Evolutionary conservation across 768 basidiomycete species (phyloP).

Genomic region (Russula earlei): DNA sequence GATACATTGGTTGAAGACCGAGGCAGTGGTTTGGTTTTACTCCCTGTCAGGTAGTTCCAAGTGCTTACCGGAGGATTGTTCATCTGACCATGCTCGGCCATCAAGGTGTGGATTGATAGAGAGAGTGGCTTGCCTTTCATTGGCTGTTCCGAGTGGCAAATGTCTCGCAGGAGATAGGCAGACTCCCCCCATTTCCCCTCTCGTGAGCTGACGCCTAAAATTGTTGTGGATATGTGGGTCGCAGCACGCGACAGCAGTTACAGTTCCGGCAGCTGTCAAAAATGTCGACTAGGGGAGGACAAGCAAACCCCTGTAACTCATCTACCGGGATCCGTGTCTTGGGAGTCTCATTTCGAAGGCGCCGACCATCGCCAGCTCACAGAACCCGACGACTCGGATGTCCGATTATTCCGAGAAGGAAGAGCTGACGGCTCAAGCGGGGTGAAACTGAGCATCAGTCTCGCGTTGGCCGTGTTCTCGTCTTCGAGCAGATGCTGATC

Average conservation of each 20-base stretch:
- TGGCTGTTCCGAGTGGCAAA: background rate
- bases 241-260: too few species aligned
- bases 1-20: background rate
- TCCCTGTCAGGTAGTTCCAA: background rate
- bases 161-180: slow-evolving; percentile 1
- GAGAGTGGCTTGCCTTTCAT: background rate
- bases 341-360: background rate
- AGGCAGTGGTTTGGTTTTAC: too few species aligned
- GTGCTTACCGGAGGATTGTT: background rate
- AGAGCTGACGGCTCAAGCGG: background rate
- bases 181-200: too few species aligned
- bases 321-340: background rate
- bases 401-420: background rate
- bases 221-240: too few species aligned
- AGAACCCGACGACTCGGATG: background rate
- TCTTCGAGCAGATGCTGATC: background rate
- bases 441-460: background rate
- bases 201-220: too few species aligned
- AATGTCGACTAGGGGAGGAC: background rate
- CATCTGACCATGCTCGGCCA: background rate
- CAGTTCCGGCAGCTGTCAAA: background rate
- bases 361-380: background rate
- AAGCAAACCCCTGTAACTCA: background rate
- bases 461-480: background rate
- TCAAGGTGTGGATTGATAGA: background rate